phyloP scores from a whole-genome alignment of 2,329 filamentous ascomycete species.

The Pyrenophora seminiperda region DNA sequence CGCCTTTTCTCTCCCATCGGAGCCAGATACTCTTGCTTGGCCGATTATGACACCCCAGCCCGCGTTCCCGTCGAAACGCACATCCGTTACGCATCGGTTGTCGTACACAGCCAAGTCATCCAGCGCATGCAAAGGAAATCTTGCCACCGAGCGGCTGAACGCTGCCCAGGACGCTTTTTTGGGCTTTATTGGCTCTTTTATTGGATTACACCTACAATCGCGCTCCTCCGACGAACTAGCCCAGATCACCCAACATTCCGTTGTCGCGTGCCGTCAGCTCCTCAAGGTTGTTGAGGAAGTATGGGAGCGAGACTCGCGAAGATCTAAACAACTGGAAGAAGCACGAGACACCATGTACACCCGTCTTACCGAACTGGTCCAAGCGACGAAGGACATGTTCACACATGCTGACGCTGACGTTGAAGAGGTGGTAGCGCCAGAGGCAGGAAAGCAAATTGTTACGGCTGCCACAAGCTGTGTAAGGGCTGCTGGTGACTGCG shows the following conservation, averaged over 20 bases:
- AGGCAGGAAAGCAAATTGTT: constrained; percentile 76
- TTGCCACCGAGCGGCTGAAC: constrained; percentile 83
- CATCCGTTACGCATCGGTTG: constrained; percentile 71
- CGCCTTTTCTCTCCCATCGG: constrained; percentile 48
- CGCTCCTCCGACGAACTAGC: constrained; percentile 84
- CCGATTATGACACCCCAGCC: constrained; percentile 33
- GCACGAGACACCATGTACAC: constrained; percentile 79
- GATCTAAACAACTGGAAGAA: constrained; percentile 68
- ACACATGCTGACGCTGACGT: constrained; percentile 69
- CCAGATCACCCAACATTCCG: constrained; percentile 80
- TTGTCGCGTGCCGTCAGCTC: constrained; percentile 78
- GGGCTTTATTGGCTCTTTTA: constrained; percentile 89
- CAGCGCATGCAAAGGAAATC: constrained; percentile 66
- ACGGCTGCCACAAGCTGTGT: constrained; percentile 85
- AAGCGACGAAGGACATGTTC: constrained; percentile 80
- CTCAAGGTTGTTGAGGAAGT: constrained; percentile 81
- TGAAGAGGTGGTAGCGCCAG: constrained; percentile 77
- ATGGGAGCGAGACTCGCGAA: constrained; percentile 74
- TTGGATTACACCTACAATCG: constrained; percentile 92
- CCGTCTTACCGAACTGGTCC: constrained; percentile 78
- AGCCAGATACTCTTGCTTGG: constrained; percentile 41
- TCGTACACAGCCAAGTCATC: constrained; percentile 74
- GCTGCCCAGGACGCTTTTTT: constrained; percentile 85
- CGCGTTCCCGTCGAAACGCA: constrained; percentile 50
- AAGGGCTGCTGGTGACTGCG: constrained; percentile 86